Base-by-base conservation (phyloP, 2,329 filamentous ascomycete genomes). In the Colletotrichum aenigma region DNA sequence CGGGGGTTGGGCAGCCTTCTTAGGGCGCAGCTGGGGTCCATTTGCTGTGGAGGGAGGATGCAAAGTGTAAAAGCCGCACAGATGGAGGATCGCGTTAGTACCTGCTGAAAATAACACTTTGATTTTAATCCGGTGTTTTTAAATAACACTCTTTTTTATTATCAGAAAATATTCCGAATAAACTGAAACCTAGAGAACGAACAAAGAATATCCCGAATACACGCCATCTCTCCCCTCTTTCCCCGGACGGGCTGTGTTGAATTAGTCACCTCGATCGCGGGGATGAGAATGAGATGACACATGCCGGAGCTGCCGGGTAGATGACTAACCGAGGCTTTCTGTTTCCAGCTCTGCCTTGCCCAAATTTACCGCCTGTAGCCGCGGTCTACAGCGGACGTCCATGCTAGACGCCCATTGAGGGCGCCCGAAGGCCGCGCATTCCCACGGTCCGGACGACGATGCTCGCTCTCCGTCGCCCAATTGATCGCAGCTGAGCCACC, bases 221-320 rank as follows among this genome's bases (percentile, higher is more conserved):
- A 62, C 18, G 30, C 43, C n/a, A 30, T 26, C 38, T 18, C 8
- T 16, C 12, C 18, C 8, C n/a, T 34, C 24, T 18, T 43, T 32
- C 61, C 55, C 62, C 32, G 28, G 56, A 56, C 58, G 43, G 43
- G 43, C 38, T 15, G 43, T 34, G 34, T 55, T 55, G 24, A 58
- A 28, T 73, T 69, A 73, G 70, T 70, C 71, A 70, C 62, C 28
- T 48, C 26, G 18, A 34, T n/a, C 55, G n/a, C 12, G 26, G 34
- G 48, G 21, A 61, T 30, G 32, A 32, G 21, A 58, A 70, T 70
- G 66, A 74, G 71, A 66, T 74, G 61, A 74, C 72, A 74, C 67
- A 71, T 66, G 72, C 61, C 38, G 48, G 48, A 16, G 66, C 8
- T 43, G 18, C 10, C 32, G 16, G 32, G 16, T 21, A 48, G n/a